These are phyloP conservation scores for Pythium phragmiticola DNA, from an alignment of 352 stramenopile genomes.

Conservation along the genomic window DNA sequence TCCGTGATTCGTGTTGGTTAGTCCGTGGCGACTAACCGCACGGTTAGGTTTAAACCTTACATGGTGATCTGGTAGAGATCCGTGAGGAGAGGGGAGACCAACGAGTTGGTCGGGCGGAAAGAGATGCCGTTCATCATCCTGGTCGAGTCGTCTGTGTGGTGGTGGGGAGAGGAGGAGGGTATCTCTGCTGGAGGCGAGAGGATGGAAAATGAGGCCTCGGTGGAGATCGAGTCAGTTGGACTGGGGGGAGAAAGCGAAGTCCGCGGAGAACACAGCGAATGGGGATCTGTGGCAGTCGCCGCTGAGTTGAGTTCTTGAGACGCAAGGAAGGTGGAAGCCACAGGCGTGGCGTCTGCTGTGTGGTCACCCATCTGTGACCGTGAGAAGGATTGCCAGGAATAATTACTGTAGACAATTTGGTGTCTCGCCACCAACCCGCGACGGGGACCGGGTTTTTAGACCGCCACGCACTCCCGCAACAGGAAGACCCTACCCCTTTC, in stretches of 20 bases:
- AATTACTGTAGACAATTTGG: constrained; percentile 15
- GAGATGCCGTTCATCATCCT: constrained; percentile 45
- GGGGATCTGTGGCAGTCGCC: constrained; percentile 9
- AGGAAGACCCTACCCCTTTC: constrained; percentile 18
- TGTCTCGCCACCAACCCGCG: constrained; percentile 23
- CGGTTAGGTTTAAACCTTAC: constrained; percentile 34
- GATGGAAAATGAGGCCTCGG: constrained; percentile 5
- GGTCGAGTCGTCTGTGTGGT: not conserved
- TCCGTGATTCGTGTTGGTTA: not conserved
- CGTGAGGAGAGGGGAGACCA: constrained; percentile 95
- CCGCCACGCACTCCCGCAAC: constrained; percentile 22
- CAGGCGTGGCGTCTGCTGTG: not conserved
- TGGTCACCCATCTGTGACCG: constrained; percentile 23
- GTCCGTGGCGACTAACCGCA: not conserved
- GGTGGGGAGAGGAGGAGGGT: not conserved
- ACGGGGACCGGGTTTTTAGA: constrained; percentile 7
- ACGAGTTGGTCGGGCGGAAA: constrained; percentile 88
- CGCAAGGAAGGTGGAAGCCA: not conserved
- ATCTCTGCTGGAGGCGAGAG: constrained; percentile 12
- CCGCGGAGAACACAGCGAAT: constrained; percentile 7
- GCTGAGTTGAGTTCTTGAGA: constrained; percentile 17
- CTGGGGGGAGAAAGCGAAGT: not conserved
- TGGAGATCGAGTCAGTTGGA: constrained; percentile 1
- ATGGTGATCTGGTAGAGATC: constrained; percentile 98
- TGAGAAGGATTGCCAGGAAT: constrained; percentile 19